Evolutionary conservation across 164 flowering plant species (phyloP), one percentile per base, ranked within the genome.

Genomic region (Protea cynaroides): DNA sequence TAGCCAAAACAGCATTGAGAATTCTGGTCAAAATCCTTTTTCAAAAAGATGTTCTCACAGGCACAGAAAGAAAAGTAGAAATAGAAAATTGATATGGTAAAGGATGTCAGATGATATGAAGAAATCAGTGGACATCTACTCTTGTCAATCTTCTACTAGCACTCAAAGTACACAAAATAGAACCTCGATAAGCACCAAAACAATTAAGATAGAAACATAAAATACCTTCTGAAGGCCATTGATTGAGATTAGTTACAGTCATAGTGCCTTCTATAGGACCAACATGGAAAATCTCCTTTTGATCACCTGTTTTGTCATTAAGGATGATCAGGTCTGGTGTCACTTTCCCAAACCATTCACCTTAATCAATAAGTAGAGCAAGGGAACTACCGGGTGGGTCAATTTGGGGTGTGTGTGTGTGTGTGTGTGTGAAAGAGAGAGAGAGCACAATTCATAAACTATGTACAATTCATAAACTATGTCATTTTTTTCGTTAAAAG

Each of bases 141-240:
- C 18, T 47, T 47, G 52, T 47, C 15, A 47, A 14, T 47, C 18
- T 2, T 4, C 50, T 46, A 46, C 14, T 9, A 47, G 6, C 6
- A 47, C 52, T 47, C 9, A 37, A 46, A 18, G 6, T 12, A 47
- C 1, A 10, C 17, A 18, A 47, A 10, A 10, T 47, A 51, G 7
- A 51, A 58, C 12, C 37, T 18, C 17, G 56, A 62, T 6, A 25
- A 46, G 38, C 34, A 37, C 7, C 56, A 15, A 47, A 38, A 21
- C 51, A 34, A 51, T 50, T 53, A 56, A 22, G n/a, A 22, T 8
- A 59, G 38, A 54, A 22, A n/a, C 12, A 57, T 44, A 55, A 1
- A 47, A 19, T 78, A 92, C 97, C 96, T 77, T 78, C 78, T 22
- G 83, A 56, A 67, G 98, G 98, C 96, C 98, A 92, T 69, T 86